Percentiles rank a stretch among this genome's conserved stretches.
These are phyloP conservation scores for Ustilago hordei DNA, from an alignment of 1,284 basidiomycete species.

Conservation along the genomic window DNA sequence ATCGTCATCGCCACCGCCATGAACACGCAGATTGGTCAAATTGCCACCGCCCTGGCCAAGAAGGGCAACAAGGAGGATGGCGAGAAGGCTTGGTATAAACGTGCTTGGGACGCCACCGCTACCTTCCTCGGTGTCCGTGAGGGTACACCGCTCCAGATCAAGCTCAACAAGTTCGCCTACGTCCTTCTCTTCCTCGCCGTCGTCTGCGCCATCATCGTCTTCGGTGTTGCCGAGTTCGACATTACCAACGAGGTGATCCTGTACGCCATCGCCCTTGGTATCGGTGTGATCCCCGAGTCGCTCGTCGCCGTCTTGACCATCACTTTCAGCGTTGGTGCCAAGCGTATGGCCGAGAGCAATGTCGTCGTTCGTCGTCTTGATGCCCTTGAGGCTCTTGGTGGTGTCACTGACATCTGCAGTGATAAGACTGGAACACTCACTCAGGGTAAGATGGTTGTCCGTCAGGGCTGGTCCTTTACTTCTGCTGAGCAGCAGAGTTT, in stretches of 20 bases:
- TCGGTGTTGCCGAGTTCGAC: conserved; percentile 72
- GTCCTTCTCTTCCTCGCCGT: conserved; percentile 75
- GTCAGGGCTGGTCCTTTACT: conserved; percentile 51
- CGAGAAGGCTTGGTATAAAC: conserved; percentile 41
- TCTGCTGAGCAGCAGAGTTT: conserved; percentile 35
- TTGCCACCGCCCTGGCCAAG: conserved; percentile 59
- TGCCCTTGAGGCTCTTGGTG: conserved; percentile 64
- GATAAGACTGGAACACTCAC: conserved; percentile 67
- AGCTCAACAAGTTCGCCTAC: conserved; percentile 76
- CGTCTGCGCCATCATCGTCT: conserved; percentile 72
- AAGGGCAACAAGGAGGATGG: conserved; percentile 27
- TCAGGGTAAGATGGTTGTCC: conserved; percentile 65
- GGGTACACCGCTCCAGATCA: conserved; percentile 77
- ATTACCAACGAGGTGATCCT: conserved; percentile 72
- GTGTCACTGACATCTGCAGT: conserved; percentile 59
- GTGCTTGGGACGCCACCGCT: conserved; percentile 55
- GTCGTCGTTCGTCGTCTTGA: conserved; percentile 64
- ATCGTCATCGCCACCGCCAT: conserved; percentile 60
- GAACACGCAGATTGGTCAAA: conserved; percentile 62
- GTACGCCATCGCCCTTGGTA: conserved; percentile 69
- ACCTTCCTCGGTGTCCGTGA: conserved; percentile 71
- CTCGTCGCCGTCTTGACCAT: conserved; percentile 70
- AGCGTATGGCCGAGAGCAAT: conserved; percentile 63
- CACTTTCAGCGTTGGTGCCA: conserved; percentile 64
- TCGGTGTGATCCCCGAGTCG: conserved; percentile 68